phyloP scores from a whole-genome alignment of 75 land plant genomes.

The Larix kaempferi region DNA sequence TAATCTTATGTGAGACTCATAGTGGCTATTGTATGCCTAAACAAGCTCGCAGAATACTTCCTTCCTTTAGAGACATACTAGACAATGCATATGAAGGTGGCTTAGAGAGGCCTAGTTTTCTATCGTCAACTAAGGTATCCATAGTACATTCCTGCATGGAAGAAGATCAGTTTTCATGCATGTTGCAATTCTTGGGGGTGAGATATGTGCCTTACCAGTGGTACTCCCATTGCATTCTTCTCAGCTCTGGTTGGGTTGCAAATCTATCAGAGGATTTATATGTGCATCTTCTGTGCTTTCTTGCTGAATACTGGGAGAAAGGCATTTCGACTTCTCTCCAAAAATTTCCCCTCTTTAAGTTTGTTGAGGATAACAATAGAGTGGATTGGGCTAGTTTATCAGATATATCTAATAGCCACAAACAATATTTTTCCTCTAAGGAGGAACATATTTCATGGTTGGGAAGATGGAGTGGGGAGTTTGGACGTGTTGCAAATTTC shows the following conservation, averaged over 20 bases:
- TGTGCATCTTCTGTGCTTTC: constrained; percentile 41
- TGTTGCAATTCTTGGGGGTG: constrained; percentile 38
- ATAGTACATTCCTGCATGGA: constrained; percentile 10
- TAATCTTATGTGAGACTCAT: constrained; percentile 43
- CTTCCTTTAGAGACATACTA: constrained; percentile 45
- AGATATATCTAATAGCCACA: not conserved
- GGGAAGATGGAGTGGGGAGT: constrained; percentile 31
- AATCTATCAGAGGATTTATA: constrained; percentile 40
- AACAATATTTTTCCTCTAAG: constrained; percentile 7
- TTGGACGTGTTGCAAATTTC: not conserved
- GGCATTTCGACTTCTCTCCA: not conserved
- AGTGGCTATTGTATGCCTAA: constrained; percentile 33
- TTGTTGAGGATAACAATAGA: not conserved
- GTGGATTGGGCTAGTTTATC: constrained; percentile 26
- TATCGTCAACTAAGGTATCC: constrained; percentile 26
- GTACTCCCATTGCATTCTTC: constrained; percentile 32
- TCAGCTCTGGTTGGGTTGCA: constrained; percentile 25
- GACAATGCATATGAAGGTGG: constrained; percentile 16
- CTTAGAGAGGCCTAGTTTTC: constrained; percentile 23
- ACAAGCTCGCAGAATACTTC: constrained; percentile 31
- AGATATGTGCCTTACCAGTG: constrained; percentile 20
- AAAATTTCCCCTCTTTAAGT: constrained; percentile 38
- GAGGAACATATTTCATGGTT: constrained; percentile 28
- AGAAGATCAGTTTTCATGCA: too few relatives aligned
- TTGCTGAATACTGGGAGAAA: constrained; percentile 1